phyloP scores from a whole-genome alignment of 2,329 filamentous ascomycete genomes.

The Alternaria sp. region DNA sequence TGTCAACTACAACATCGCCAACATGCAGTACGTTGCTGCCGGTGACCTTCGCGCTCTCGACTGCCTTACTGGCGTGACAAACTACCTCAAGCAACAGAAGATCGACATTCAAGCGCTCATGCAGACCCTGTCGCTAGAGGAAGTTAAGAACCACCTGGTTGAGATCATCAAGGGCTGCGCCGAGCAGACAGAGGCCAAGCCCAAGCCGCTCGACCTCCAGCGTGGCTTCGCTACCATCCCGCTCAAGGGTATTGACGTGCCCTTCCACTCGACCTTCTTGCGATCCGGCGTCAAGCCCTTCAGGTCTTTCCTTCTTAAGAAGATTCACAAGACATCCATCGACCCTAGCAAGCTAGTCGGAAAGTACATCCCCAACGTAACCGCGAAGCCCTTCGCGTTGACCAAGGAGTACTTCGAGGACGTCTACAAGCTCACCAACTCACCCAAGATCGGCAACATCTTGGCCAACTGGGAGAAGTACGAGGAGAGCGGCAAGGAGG shows the following conservation, averaged over 20 bases:
- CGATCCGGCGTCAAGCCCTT: conserved; percentile 98
- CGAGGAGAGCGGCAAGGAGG: conserved; percentile 48
- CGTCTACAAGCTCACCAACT: conserved; percentile 92
- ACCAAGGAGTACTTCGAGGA: conserved; percentile 99
- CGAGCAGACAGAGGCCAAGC: conserved; percentile 86
- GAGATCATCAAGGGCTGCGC: conserved; percentile 91
- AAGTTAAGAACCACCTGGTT: conserved; percentile 86
- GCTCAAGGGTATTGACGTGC: conserved; percentile 95
- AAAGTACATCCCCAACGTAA: conserved; percentile 99
- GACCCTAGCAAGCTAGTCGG: conserved; percentile 95
- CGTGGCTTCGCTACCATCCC: conserved; percentile 97
- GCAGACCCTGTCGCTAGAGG: conserved; percentile 82
- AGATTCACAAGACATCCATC: conserved; percentile 99
- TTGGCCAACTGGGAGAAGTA: conserved; percentile 75
- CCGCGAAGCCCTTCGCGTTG: conserved; percentile 90
- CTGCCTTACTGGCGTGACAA: conserved; percentile 78
- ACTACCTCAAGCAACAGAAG: conserved; percentile 95
- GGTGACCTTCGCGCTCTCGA: conserved; percentile 71
- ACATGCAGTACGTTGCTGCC: conserved; percentile 73
- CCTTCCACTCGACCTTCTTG: conserved; percentile 98
- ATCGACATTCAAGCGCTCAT: conserved; percentile 95
- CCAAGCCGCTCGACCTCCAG: conserved; percentile 84
- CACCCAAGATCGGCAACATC: conserved; percentile 74
- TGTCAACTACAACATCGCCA: conserved; percentile 88
- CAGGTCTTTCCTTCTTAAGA: conserved; percentile 97